A percentile compares a stretch with the other conserved stretches of the same genome.
Conservation (phyloP, 495 filamentous ascomycete genomes). For the Durotheca rogersii region DNA sequence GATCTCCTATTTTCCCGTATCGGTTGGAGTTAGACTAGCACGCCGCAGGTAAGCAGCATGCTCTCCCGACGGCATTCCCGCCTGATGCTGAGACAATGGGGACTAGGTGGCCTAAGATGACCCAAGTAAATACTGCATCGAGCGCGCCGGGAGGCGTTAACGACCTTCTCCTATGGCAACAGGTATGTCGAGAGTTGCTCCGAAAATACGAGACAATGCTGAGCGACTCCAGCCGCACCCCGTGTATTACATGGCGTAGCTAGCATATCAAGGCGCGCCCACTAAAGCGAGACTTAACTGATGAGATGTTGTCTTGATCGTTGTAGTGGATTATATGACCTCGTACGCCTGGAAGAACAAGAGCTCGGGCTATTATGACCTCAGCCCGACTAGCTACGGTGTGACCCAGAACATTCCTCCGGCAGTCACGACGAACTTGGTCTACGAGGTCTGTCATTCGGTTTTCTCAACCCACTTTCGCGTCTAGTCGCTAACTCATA, state of each 20-base stretch:
- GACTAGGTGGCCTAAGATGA: constrained; percentile 50
- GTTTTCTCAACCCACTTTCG: neutral
- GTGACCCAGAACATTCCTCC: constrained; percentile 46
- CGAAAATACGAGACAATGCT: neutral
- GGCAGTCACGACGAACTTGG: constrained; percentile 40
- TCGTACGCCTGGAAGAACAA: constrained; percentile 45
- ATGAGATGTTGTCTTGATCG: constrained; percentile 42
- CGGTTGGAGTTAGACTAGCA: no score
- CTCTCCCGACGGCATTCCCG: constrained; percentile 41
- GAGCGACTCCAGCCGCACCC: constrained; percentile 34
- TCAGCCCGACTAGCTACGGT: constrained; percentile 46
- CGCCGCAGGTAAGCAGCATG: constrained; percentile 20
- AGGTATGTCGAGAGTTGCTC: constrained; percentile 17
- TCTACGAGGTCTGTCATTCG: constrained; percentile 23
- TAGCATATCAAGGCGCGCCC: constrained; percentile 40
- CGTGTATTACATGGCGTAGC: constrained; percentile 44
- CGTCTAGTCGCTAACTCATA: neutral
- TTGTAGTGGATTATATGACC: constrained; percentile 45
- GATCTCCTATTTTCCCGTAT: neutral
- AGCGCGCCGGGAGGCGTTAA: constrained; percentile 50
- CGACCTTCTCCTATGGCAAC: constrained; percentile 45
- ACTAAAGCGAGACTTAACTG: constrained; percentile 36
- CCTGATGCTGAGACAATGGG: constrained; percentile 10
- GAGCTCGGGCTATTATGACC: constrained; percentile 41
- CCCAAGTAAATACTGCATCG: constrained; percentile 43